phyloP scores from a whole-genome alignment of 2,329 filamentous ascomycete genomes.

The Cladobotryum protrusum region DNA sequence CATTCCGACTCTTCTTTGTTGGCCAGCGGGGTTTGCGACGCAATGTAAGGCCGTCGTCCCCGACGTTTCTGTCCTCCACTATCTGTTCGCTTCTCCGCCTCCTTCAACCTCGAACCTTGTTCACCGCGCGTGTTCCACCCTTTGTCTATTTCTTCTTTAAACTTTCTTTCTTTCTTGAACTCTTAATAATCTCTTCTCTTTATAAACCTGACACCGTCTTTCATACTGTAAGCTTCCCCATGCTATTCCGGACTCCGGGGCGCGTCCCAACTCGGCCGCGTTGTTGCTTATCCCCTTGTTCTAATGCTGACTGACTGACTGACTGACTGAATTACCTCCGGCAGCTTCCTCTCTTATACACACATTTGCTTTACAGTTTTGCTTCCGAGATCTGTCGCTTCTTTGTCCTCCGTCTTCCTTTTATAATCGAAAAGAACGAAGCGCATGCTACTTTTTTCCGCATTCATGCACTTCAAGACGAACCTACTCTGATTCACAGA shows the following conservation, averaged over 20 bases:
- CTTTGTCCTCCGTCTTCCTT: too few species aligned
- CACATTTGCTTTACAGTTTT: background rate
- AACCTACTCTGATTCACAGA: background rate
- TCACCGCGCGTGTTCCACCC: constrained; percentile 2
- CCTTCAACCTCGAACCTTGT: background rate
- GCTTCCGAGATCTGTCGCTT: too few species aligned
- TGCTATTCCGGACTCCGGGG: background rate
- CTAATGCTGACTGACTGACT: background rate
- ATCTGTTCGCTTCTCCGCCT: background rate
- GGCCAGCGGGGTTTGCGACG: constrained; percentile 10
- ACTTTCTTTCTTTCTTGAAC: background rate
- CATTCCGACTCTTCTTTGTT: background rate
- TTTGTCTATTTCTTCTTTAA: background rate
- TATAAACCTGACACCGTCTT: background rate
- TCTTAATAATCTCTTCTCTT: background rate
- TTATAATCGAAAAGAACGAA: too few species aligned
- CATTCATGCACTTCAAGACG: too few species aligned
- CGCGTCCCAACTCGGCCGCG: background rate
- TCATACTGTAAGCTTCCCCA: background rate
- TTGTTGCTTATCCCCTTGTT: background rate
- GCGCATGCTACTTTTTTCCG: too few species aligned
- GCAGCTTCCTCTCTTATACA: background rate
- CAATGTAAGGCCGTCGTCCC: constrained; percentile 11
- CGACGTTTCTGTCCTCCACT: background rate
- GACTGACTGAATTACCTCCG: background rate